Evolutionary conservation across 208 protist species (phyloP), one percentile per base, ranked within the genome.

Genomic region (Zelonia costaricensis): DNA sequence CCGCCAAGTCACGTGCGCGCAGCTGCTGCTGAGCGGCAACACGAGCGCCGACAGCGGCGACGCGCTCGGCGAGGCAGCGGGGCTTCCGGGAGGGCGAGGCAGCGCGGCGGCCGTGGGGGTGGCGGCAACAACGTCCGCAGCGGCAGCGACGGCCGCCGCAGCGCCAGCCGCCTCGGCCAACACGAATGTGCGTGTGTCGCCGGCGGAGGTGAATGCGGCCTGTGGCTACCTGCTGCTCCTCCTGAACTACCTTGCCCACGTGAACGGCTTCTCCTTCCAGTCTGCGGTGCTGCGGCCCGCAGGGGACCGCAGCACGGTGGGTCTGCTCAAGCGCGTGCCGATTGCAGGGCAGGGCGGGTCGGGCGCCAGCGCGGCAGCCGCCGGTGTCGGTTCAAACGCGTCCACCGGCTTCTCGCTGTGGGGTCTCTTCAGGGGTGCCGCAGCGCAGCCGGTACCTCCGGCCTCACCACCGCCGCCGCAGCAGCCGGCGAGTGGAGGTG

Each of bases 141-240:
- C 54, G 16, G 38, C 2, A 16, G 53, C 23, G 12, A 4, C 44
- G 31, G 57, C 53, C 2, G 31, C 53, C 13, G 15, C 65, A 55
- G 45, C 39, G 56, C 38, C 68, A 10, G 20, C 38, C 35, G 35
- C 66, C 6, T 42, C 49, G 16, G 30, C 59, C 10, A 40, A n/a
- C 18, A 35, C 39, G n/a, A 68, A 63, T 46, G 27, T 22, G 25
- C 58, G 60, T n/a, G 79, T 91, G 8, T 77, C 79, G 31, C 33
- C 69, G 22, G 45, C 42, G 3, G 88, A 94, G 48, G 72, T 91
- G 28, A 94, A 94, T 53, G 69, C 75, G 15, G 88, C 88, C 5
- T 91, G 88, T 57, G 84, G 83, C 6, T 82, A 80, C 38, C 39
- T 92, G 3, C 47, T 81, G 33, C 57, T 78, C 25, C 67, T 92